phyloP scores from a whole-genome alignment of 1,284 basidiomycete species.

The Flammula alnicola region DNA sequence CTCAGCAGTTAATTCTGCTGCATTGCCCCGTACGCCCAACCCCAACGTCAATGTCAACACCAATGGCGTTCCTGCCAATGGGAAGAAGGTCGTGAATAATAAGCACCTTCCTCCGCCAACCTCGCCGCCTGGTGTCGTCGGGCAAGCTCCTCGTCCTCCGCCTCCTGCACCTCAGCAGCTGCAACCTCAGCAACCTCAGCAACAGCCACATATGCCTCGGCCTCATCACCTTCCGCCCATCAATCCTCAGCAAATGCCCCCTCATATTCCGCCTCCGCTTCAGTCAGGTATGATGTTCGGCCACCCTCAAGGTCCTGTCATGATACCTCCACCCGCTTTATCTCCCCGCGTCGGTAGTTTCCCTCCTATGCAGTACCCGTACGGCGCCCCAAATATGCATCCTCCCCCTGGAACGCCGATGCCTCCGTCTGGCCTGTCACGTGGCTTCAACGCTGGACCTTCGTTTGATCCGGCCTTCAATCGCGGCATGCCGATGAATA shows the following conservation, averaged over 20 bases:
- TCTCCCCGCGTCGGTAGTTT: slow-evolving; percentile 54
- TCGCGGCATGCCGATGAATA: slow-evolving; percentile 38
- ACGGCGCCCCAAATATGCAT: slow-evolving; percentile 40
- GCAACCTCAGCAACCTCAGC: slow-evolving; percentile 35
- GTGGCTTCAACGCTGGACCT: slow-evolving; percentile 39
- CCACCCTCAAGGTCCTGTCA: slow-evolving; percentile 39
- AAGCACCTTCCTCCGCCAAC: slow-evolving; percentile 33
- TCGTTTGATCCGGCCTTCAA: slow-evolving; percentile 54
- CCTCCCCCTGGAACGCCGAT: slow-evolving; percentile 30
- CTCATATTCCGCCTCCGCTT: slow-evolving; percentile 39
- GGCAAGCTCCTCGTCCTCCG: slow-evolving; percentile 31
- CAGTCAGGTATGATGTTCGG: slow-evolving; percentile 47
- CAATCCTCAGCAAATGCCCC: slow-evolving; percentile 46
- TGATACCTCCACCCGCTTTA: slow-evolving; percentile 50
- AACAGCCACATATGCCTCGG: slow-evolving; percentile 41
- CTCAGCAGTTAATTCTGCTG: slow-evolving; percentile 11
- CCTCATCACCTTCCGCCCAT: slow-evolving; percentile 44
- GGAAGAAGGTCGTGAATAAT: slow-evolving; percentile 31
- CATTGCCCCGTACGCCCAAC: slow-evolving; percentile 19
- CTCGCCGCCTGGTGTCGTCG: slow-evolving; percentile 26
- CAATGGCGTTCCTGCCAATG: slow-evolving; percentile 37
- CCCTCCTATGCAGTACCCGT: slow-evolving; percentile 53
- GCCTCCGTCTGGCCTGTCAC: slow-evolving; percentile 26
- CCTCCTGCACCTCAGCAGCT: slow-evolving; percentile 35
- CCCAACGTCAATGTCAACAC: slow-evolving; percentile 30